phyloP scores from a whole-genome alignment of 1,284 basidiomycete genomes.

The Ceratobasidium sp. region DNA sequence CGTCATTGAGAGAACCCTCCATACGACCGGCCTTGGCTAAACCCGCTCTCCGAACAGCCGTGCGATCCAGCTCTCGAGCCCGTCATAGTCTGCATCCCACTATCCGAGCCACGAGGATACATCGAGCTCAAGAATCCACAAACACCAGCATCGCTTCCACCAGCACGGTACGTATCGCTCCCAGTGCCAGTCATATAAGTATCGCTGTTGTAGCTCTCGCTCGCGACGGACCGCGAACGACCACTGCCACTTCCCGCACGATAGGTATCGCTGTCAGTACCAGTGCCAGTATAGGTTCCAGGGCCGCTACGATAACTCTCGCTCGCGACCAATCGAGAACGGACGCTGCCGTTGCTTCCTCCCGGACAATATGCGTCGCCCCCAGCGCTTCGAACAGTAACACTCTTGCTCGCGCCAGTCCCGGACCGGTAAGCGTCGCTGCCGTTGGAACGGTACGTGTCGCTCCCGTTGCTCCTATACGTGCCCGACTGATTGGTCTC shows the following conservation, averaged over 20 bases:
- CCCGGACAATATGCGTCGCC: background rate
- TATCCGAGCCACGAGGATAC: slow-evolving; percentile 35
- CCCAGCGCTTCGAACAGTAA: slow-evolving; percentile 20
- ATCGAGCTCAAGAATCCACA: slow-evolving; percentile 36
- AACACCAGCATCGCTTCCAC: slow-evolving; percentile 28
- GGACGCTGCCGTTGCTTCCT: slow-evolving; percentile 33
- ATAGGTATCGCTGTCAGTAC: slow-evolving; percentile 23
- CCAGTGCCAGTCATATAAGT: slow-evolving; percentile 26
- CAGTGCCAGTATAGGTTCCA: too few species aligned
- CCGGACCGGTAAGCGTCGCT: slow-evolving; percentile 26
- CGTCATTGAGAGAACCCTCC: background rate
- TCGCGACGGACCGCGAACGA: slow-evolving; percentile 17
- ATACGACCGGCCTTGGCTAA: slow-evolving; percentile 9
- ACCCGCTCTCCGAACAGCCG: slow-evolving; percentile 21
- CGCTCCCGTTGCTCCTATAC: slow-evolving; percentile 25
- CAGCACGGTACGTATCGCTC: slow-evolving; percentile 33
- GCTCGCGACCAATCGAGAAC: too few species aligned
- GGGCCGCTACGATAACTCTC: background rate
- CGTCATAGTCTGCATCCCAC: slow-evolving; percentile 6
- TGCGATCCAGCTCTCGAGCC: slow-evolving; percentile 14
- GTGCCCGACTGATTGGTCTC: background rate
- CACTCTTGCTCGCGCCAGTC: slow-evolving; percentile 24
- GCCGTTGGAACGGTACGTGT: slow-evolving; percentile 7
- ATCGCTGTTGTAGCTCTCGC: slow-evolving; percentile 10
- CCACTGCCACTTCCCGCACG: slow-evolving; percentile 19